A percentile compares a stretch with the other conserved stretches of the same genome.
phyloP scores from a whole-genome alignment of 73 alveolate genomes.

The Symbiodinium pilosum region DNA sequence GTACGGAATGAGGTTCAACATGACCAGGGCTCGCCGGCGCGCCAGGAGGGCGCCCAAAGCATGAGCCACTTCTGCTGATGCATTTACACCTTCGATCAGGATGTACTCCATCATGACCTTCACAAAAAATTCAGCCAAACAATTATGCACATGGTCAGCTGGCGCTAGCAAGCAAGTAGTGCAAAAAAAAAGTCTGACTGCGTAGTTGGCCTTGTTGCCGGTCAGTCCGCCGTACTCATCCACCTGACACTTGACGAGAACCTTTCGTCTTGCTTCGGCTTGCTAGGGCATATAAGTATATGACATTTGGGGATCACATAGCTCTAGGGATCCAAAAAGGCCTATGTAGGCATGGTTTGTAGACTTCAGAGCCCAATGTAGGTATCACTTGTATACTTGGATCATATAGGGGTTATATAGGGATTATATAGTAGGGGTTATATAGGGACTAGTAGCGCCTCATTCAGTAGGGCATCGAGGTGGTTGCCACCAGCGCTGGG shows the following conservation, averaged over 20 bases:
- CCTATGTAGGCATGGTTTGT: no score
- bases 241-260: no score
- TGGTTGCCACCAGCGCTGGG: neutral
- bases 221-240: constrained; percentile 62
- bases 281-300: no score
- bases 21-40: constrained; percentile 36
- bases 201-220: constrained; percentile 64
- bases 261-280: no score
- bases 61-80: constrained; percentile 27
- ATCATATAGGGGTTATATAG: no score
- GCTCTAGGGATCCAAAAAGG: no score
- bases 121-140: neutral
- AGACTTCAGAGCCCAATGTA: no score
- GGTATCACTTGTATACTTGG: no score
- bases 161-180: neutral
- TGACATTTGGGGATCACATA: no score
- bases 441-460: no score
- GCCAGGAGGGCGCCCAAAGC: constrained; percentile 42
- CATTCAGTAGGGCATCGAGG: neutral
- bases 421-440: no score
- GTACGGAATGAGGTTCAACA: constrained; percentile 82
- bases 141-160: neutral
- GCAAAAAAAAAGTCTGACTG: neutral
- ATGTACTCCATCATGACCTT: constrained; percentile 90
- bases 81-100: constrained; percentile 42